A percentile compares a stretch with the other conserved stretches of the same genome.
Evolutionary conservation across 768 basidiomycete genomes (phyloP).

Genomic region (Pisolithus orientalis): DNA sequence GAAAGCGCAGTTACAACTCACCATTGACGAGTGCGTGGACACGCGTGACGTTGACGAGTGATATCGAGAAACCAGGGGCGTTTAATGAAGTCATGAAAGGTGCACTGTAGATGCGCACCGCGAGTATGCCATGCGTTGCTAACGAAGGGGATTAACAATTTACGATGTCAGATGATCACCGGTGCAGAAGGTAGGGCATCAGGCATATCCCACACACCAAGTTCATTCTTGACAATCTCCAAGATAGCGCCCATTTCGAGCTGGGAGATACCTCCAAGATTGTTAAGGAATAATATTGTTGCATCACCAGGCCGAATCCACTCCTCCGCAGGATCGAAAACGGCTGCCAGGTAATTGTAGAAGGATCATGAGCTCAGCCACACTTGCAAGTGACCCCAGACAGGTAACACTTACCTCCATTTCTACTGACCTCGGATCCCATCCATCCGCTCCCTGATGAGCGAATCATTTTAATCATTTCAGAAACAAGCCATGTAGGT

Average conservation of each 20-base stretch:
- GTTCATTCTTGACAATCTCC: conserved; percentile 34
- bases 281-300: conserved; percentile 45
- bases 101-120: conserved; percentile 38
- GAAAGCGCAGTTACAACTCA: neutral
- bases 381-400: neutral
- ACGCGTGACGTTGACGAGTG: conserved; percentile 41
- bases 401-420: neutral
- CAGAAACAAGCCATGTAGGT: conserved; percentile 20
- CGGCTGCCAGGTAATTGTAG: neutral
- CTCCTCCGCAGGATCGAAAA: neutral
- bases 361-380: no score
- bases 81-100: conserved; percentile 57
- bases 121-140: conserved; percentile 29
- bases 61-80: conserved; percentile 53
- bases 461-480: conserved; percentile 23
- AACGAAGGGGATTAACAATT: neutral
- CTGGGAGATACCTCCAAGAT: conserved; percentile 46
- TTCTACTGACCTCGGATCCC: conserved; percentile 5
- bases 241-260: conserved; percentile 49
- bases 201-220: conserved; percentile 26
- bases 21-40: conserved; percentile 10
- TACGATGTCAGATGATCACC: neutral
- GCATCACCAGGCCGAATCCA: conserved; percentile 22
- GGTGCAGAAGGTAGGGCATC: neutral
- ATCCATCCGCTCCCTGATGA: conserved; percentile 10